Evolutionary conservation across 371 early-diverging fungal species (phyloP).

Genomic region (Synchytrium microbalum): DNA sequence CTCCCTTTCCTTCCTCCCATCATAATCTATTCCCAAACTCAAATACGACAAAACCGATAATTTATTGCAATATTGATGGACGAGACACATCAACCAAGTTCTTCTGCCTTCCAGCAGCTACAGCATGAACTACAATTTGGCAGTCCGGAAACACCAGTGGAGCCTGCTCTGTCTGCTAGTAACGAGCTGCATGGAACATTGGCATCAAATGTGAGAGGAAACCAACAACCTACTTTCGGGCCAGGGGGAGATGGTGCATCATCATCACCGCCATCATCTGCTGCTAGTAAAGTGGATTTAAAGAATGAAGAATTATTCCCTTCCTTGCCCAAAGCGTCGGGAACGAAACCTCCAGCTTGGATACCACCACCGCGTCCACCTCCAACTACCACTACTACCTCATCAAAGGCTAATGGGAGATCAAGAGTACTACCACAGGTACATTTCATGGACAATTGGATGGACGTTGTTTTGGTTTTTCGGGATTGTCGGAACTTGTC

Average conservation of each 20-base stretch:
- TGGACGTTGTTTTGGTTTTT: background rate
- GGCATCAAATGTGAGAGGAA: no score
- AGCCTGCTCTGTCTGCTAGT: no score
- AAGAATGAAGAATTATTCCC: slow-evolving; percentile 32
- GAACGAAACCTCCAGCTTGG: background rate
- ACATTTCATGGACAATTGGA: background rate
- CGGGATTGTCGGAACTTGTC: background rate
- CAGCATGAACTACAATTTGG: background rate
- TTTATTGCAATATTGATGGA: no score
- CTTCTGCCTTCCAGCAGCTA: background rate
- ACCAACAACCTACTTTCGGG: no score
- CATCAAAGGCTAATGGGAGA: background rate
- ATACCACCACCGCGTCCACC: background rate
- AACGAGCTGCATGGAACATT: no score
- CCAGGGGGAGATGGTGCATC: background rate
- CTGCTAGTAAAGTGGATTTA: slow-evolving; percentile 18
- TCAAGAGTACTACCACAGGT: background rate
- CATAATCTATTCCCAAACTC: no score
- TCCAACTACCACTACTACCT: background rate
- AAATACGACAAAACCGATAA: no score
- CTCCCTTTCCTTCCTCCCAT: no score
- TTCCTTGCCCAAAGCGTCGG: slow-evolving; percentile 14
- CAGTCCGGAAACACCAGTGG: no score
- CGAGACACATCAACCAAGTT: no score
- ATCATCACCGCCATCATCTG: background rate